phyloP scores from a whole-genome alignment of 768 basidiomycete species.

The Chalciporus pseudorubinellus region DNA sequence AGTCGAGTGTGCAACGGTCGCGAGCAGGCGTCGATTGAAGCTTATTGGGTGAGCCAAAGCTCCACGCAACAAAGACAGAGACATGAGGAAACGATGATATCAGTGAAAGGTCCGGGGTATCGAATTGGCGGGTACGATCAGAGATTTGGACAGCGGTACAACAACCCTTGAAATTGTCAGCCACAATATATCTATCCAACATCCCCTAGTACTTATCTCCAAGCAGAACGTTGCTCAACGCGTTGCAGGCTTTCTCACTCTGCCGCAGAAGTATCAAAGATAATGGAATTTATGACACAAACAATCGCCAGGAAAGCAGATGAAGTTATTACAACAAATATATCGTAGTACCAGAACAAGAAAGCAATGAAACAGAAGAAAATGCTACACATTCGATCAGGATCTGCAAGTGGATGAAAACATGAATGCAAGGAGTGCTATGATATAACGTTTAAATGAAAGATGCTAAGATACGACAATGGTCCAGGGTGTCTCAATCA shows the following conservation, averaged over 20 bases:
- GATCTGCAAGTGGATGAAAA: slow-evolving; percentile 23
- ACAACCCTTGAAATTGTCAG: not conserved
- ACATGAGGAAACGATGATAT: slow-evolving; percentile 12
- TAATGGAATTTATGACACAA: not conserved
- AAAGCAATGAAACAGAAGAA: slow-evolving; percentile 22
- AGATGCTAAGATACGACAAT: slow-evolving; percentile 30
- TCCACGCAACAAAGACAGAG: slow-evolving; percentile 4
- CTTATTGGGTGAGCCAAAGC: slow-evolving; percentile 8
- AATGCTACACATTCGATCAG: slow-evolving; percentile 31
- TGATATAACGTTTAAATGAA: slow-evolving; percentile 32
- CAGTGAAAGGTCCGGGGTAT: not conserved
- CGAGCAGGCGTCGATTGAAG: slow-evolving; percentile 47
- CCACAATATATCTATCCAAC: not conserved
- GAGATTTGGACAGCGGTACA: not conserved
- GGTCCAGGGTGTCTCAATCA: slow-evolving; percentile 28
- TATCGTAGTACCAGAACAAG: slow-evolving; percentile 25
- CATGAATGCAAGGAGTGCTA: slow-evolving; percentile 29
- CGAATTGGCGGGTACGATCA: not conserved
- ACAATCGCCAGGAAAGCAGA: not conserved
- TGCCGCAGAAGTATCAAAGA: not conserved
- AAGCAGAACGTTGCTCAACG: too few relatives aligned
- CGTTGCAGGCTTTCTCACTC: not conserved
- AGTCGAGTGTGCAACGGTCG: slow-evolving; percentile 45
- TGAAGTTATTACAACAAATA: slow-evolving; percentile 30
- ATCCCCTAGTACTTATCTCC: too few relatives aligned